These are phyloP conservation scores for Spinacia oleracea DNA, from an alignment of 179 eudicot species.

Conservation along the genomic window DNA sequence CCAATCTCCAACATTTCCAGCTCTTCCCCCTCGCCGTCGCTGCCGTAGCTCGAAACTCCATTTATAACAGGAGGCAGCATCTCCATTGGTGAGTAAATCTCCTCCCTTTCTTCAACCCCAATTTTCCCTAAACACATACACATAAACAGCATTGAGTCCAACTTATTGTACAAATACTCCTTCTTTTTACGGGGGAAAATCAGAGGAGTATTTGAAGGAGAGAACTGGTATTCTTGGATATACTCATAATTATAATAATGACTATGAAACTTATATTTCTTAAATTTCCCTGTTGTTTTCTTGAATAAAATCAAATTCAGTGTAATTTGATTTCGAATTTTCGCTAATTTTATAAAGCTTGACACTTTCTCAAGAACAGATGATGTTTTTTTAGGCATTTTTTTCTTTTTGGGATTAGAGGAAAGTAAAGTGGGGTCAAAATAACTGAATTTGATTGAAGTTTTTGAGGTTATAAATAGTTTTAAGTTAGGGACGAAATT, in stretches of 20 bases:
- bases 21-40: neutral
- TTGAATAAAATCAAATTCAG: constrained; percentile 34
- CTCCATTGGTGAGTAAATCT: constrained; percentile 21
- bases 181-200: neutral
- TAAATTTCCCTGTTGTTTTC: constrained; percentile 33
- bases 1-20: constrained; percentile 15
- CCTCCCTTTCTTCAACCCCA: constrained; percentile 18
- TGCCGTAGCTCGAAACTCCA: neutral
- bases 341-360: constrained; percentile 39
- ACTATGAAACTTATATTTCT: constrained; percentile 33
- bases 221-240: constrained; percentile 50
- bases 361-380: constrained; percentile 45
- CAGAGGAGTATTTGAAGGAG: constrained; percentile 53
- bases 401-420: neutral
- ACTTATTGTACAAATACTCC: constrained; percentile 5
- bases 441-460: neutral
- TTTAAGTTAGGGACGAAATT: neutral
- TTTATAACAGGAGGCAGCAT: constrained; percentile 15
- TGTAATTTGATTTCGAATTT: constrained; percentile 39
- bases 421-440: neutral
- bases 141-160: constrained; percentile 29
- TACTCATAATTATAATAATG: constrained; percentile 44
- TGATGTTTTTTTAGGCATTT: constrained; percentile 45
- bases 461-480: neutral
- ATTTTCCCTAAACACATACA: constrained; percentile 40